phyloP scores from a whole-genome alignment of 176 grass and related monocot species.

The Cenchrus americanus region DNA sequence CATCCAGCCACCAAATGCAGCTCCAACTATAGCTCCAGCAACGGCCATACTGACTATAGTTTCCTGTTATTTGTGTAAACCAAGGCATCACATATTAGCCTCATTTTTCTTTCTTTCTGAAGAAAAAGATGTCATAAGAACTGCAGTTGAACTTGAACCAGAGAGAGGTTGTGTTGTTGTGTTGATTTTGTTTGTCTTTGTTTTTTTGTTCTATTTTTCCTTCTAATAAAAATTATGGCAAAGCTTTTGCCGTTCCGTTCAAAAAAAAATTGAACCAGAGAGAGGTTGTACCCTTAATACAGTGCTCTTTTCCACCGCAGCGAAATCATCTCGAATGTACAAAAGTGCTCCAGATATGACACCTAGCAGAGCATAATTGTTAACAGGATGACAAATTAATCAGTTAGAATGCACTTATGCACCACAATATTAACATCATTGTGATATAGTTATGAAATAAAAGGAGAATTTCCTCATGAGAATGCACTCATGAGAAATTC shows the following conservation, averaged over 20 bases:
- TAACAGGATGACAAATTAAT: not conserved
- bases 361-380: constrained; percentile 47
- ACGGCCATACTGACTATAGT: constrained; percentile 98
- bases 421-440: not conserved
- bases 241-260: no score
- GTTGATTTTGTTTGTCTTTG: no score
- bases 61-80: constrained; percentile 57
- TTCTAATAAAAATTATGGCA: no score
- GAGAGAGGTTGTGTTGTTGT: not conserved
- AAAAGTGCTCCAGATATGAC: constrained; percentile 98
- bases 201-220: no score
- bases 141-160: not conserved
- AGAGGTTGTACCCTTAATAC: constrained; percentile 57
- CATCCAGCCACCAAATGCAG: constrained; percentile 94
- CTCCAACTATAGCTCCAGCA: constrained; percentile 92
- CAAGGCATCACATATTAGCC: not conserved
- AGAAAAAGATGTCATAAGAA: not conserved
- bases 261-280: not conserved
- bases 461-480: not conserved
- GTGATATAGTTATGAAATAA: not conserved
- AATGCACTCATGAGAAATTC: not conserved
- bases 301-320: constrained; percentile 69
- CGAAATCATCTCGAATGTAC: constrained; percentile 90
- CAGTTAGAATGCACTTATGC: constrained; percentile 5
- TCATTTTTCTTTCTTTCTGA: not conserved